Evolutionary conservation across 768 basidiomycete genomes (phyloP).

Genomic region (Crucibulum laeve): DNA sequence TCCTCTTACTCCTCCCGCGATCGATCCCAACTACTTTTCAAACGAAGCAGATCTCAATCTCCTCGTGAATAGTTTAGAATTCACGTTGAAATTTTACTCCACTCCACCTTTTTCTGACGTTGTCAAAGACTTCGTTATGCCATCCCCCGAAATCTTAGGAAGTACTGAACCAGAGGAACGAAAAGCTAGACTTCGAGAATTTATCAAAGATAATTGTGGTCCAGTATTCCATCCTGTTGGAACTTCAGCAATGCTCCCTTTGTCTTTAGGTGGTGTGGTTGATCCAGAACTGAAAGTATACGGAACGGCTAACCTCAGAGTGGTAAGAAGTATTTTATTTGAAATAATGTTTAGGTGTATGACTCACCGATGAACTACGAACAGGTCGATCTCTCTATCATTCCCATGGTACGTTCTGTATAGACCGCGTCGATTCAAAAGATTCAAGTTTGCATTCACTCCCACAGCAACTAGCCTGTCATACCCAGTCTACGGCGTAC

Average conservation of each 20-base stretch:
- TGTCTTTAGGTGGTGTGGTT: conserved; percentile 19
- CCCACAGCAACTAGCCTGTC: conserved; percentile 2
- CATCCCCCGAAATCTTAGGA: background rate
- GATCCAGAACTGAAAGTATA: conserved; percentile 15
- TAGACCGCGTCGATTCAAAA: background rate
- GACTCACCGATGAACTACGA: background rate
- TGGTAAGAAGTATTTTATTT: conserved; percentile 10
- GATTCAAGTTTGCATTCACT: background rate
- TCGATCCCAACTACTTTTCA: conserved; percentile 40
- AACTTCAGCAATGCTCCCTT: conserved; percentile 25
- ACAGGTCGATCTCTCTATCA: conserved; percentile 7
- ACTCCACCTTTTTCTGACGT: conserved; percentile 7
- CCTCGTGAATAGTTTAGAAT: conserved; percentile 18
- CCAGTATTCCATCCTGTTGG: conserved; percentile 18
- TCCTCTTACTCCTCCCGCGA: conserved; percentile 34
- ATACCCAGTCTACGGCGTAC: conserved; percentile 6
- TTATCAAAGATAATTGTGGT: too few species aligned
- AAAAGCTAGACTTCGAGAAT: conserved; percentile 9
- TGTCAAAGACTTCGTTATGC: background rate
- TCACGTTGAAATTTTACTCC: conserved; percentile 12
- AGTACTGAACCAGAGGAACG: conserved; percentile 9
- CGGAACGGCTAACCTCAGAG: conserved; percentile 14
- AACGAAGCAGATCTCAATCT: conserved; percentile 16
- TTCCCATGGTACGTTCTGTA: conserved; percentile 1
- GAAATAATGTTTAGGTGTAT: too few species aligned